Percentiles rank a stretch among this genome's conserved stretches.
phyloP scores from a whole-genome alignment of 169 alveolate genomes.

The Neospora caninum region DNA sequence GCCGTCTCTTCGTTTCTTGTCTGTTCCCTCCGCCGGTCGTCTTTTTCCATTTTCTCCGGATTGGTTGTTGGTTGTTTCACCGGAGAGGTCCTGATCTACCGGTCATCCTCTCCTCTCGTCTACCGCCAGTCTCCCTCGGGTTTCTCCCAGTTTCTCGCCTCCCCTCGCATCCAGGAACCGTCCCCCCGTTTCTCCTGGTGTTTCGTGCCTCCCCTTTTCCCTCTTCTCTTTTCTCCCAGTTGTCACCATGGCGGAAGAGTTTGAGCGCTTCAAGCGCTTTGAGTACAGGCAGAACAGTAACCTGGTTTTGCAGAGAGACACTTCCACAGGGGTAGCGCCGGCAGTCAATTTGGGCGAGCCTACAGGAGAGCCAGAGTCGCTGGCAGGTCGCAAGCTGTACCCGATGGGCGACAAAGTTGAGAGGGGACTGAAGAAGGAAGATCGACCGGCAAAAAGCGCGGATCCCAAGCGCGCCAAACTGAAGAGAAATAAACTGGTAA shows the following conservation, averaged over 20 bases:
- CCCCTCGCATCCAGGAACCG: no score
- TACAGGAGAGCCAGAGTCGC: slow-evolving; percentile 97
- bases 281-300: slow-evolving; percentile 85
- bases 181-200: no score
- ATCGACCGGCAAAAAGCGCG: slow-evolving; percentile 70
- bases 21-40: no score
- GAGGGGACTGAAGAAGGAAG: slow-evolving; percentile 69
- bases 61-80: no score
- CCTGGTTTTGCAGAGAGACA: slow-evolving; percentile 75
- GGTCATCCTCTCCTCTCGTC: no score
- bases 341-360: slow-evolving; percentile 82
- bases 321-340: slow-evolving; percentile 68
- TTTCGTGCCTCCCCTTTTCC: no score
- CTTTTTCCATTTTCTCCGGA: no score
- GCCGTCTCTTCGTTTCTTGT: no score
- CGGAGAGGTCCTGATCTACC: no score
- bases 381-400: slow-evolving; percentile 88
- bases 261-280: slow-evolving; percentile 91
- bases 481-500: slow-evolving; percentile 48
- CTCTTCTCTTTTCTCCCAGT: neutral
- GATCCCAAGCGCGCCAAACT: slow-evolving; percentile 59
- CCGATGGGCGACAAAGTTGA: slow-evolving; percentile 94
- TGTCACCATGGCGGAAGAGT: slow-evolving; percentile 90
- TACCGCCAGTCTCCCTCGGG: no score
- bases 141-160: no score